Percentiles rank a stretch among this genome's conserved stretches.
Evolutionary conservation across 139 green algal genomes (phyloP).

Genomic region (Coelastrella sp.): DNA sequence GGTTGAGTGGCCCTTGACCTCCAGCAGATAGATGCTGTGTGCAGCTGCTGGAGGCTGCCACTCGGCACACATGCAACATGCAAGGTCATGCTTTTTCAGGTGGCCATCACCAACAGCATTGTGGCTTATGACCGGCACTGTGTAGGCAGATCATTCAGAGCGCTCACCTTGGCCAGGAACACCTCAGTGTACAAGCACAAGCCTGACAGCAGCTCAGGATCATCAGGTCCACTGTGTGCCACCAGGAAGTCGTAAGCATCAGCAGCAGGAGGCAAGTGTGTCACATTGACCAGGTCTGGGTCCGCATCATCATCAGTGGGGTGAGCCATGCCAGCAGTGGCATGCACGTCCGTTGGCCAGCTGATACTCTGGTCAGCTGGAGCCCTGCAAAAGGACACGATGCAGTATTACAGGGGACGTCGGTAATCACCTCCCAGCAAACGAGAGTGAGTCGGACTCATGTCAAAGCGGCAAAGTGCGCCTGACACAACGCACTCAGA

Average conservation of each 20-base stretch:
- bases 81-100: too few relatives aligned
- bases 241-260: constrained; percentile 29
- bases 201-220: constrained; percentile 62
- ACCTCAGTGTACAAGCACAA: constrained; percentile 61
- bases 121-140: too few relatives aligned
- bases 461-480: too few relatives aligned
- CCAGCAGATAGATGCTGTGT: too few relatives aligned
- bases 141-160: neutral
- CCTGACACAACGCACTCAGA: too few relatives aligned
- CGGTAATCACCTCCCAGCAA: too few relatives aligned
- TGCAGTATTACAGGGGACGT: neutral
- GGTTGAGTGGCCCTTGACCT: too few relatives aligned
- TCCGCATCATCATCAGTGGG: constrained; percentile 14
- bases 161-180: constrained; percentile 5
- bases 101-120: too few relatives aligned
- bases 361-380: constrained; percentile 9
- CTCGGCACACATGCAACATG: too few relatives aligned
- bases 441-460: too few relatives aligned
- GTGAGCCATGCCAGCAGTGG: neutral
- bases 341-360: constrained; percentile 22
- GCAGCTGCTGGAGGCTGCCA: too few relatives aligned
- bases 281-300: constrained; percentile 11
- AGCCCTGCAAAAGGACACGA: neutral
- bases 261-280: constrained; percentile 8
- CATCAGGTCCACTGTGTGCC: neutral